Evolutionary conservation across 1,139 yeast genomes (phyloP).

Genomic region (Taiozyma sp.): DNA sequence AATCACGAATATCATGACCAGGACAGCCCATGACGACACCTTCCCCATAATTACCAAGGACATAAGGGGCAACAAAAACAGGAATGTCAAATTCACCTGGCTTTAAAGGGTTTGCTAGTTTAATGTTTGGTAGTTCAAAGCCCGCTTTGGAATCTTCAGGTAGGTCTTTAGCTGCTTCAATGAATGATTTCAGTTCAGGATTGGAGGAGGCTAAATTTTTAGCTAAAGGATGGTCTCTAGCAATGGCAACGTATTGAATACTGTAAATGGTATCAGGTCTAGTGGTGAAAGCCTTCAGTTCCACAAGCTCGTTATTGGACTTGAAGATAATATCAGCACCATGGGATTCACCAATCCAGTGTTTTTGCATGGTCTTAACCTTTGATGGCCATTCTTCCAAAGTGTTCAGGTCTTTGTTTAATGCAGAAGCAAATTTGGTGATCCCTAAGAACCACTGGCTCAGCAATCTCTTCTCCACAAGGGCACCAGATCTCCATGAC

Average conservation of each 20-base stretch:
- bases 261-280: conserved; percentile 85
- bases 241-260: conserved; percentile 77
- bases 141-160: conserved; percentile 64
- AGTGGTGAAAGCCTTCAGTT: conserved; percentile 68
- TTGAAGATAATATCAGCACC: conserved; percentile 69
- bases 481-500: conserved; percentile 97
- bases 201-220: conserved; percentile 33
- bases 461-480: conserved; percentile 74
- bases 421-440: conserved; percentile 68
- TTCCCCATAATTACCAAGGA: conserved; percentile 73
- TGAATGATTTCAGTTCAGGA: conserved; percentile 39
- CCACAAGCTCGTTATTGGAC: conserved; percentile 13
- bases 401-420: conserved; percentile 55
- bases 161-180: conserved; percentile 33
- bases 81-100: conserved; percentile 44
- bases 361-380: conserved; percentile 83
- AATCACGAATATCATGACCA: conserved; percentile 84
- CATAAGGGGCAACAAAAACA: conserved; percentile 88
- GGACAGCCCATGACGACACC: conserved; percentile 99
- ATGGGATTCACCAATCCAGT: conserved; percentile 89
- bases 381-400: conserved; percentile 81
- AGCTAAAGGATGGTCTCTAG: conserved; percentile 66
- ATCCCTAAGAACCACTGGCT: conserved; percentile 94
- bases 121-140: conserved; percentile 40
- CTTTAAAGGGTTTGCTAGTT: conserved; percentile 58